Percentiles rank a stretch among this genome's conserved stretches.
These are phyloP conservation scores for Astragalus membranaceus DNA, from an alignment of 306 rosid genomes.

Conservation along the genomic window DNA sequence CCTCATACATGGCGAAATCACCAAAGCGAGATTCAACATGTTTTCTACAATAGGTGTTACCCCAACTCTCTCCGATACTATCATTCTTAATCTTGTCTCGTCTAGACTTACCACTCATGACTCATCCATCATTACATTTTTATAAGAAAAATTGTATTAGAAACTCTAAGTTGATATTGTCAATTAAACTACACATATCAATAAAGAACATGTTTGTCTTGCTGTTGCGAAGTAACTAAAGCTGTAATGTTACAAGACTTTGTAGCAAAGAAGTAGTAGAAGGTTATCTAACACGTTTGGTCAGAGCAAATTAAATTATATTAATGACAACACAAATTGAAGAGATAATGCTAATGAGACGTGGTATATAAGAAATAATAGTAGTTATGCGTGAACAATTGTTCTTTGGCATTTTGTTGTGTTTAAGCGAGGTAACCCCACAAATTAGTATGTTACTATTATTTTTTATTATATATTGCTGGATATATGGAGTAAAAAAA, in stretches of 20 bases:
- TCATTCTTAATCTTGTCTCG: no score
- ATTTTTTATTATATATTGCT: no score
- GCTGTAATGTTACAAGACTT: slow-evolving; percentile 23
- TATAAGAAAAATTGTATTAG: no score
- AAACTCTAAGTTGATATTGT: slow-evolving; percentile 17
- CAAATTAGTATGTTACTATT: background rate
- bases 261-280: slow-evolving; percentile 12
- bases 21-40: no score
- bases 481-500: background rate
- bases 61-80: no score
- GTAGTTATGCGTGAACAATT: background rate
- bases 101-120: no score
- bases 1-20: no score
- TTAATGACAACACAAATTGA: background rate
- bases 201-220: slow-evolving; percentile 20
- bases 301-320: background rate
- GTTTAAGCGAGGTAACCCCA: background rate
- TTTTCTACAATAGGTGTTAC: no score
- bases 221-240: background rate
- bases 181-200: background rate
- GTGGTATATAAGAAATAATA: slow-evolving; percentile 1
- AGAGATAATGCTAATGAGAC: background rate
- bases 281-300: slow-evolving; percentile 7
- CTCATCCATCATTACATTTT: no score
- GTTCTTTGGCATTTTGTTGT: background rate